Percentiles rank a stretch among this genome's conserved stretches.
Evolutionary conservation across 2,329 filamentous ascomycete genomes (phyloP).

Genomic region (Aspergillus sp.): DNA sequence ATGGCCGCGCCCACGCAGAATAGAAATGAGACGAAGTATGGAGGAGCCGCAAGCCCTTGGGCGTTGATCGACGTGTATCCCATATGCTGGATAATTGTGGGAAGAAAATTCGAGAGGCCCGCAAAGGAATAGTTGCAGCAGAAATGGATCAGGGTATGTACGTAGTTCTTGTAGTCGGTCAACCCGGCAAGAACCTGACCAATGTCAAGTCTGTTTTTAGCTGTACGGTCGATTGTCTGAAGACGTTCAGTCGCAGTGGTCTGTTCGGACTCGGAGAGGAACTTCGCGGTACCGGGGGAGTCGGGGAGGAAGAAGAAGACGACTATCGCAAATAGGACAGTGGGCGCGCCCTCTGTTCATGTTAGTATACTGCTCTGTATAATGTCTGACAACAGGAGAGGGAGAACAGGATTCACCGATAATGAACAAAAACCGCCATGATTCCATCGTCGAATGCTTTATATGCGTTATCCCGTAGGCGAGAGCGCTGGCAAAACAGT

Average conservation of each 20-base stretch:
- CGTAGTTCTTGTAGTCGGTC: slow-evolving; percentile 38
- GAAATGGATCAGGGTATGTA: slow-evolving; percentile 41
- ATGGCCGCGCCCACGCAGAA: slow-evolving; percentile 28
- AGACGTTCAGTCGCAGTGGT: slow-evolving; percentile 54
- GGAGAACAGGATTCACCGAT: slow-evolving; percentile 29
- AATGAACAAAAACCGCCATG: slow-evolving; percentile 50
- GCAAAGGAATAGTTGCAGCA: slow-evolving; percentile 41
- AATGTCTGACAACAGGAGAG: not conserved
- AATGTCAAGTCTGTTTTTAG: slow-evolving; percentile 27
- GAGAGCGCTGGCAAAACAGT: slow-evolving; percentile 41
- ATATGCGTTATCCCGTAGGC: slow-evolving; percentile 38
- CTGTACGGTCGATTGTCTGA: slow-evolving; percentile 17
- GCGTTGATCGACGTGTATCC: slow-evolving; percentile 41
- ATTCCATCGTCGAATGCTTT: slow-evolving; percentile 16
- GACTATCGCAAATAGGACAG: slow-evolving; percentile 41
- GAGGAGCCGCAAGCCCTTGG: slow-evolving; percentile 44
- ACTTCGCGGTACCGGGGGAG: slow-evolving; percentile 43
- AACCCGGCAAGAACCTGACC: slow-evolving; percentile 36
- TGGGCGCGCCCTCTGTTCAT: slow-evolving; percentile 42
- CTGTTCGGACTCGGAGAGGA: slow-evolving; percentile 46
- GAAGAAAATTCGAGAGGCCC: slow-evolving; percentile 42
- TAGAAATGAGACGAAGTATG: slow-evolving; percentile 43
- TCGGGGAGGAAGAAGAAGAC: slow-evolving; percentile 48
- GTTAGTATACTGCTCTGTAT: slow-evolving; percentile 9
- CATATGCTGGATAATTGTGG: slow-evolving; percentile 43